Base-by-base conservation (phyloP, 2,329 filamentous ascomycete genomes). In the Xylaria sp. region DNA sequence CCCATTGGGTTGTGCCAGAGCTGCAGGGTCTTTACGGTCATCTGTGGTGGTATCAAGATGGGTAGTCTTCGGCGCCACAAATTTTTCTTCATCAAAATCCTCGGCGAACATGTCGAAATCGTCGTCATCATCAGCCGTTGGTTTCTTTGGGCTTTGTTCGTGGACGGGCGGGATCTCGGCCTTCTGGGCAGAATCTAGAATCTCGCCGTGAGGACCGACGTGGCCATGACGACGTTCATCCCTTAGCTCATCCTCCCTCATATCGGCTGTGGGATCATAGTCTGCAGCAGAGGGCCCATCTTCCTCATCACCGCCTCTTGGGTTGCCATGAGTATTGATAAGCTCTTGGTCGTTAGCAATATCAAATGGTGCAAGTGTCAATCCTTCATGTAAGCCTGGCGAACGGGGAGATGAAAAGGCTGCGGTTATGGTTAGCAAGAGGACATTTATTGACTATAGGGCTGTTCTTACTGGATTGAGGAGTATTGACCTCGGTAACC, bases 81-180 rank as follows among this genome's bases (percentile, higher is more conserved):
- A 90, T 78, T 89, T 90, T 61, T 89, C 85, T 71, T 90, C 88
- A 64, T 90, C 87, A 69, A 92, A 89, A 67, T 93, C 92, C 67
- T 95, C 92, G 54, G 94, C 93, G 81, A 97, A 97, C 93, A 97
- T 97, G 78, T 97, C 89, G 75, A 91, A 90, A 63, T 90, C 93
- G 64, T 93, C 92, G 64, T 89, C 88, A 34, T 90, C 87, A 8
- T 88, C 82, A 64, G 85, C 80, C 17, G 80, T 83, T 57, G 85
- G 72, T 74, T 85, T 83, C 60, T 80, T 75, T 39, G 79, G 72
- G 51, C 78, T 75, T 53, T 82, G 75, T 59, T 77, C 75, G 82
- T 82, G 82, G 21, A 56, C 59, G 57, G 73, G 74, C 6, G 76
- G 71, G 48, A 78, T 76, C 45, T 75, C 74, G n/a, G 76, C 76